phyloP scores from a whole-genome alignment of 2,329 filamentous ascomycete species.

The Fusarium sp. region DNA sequence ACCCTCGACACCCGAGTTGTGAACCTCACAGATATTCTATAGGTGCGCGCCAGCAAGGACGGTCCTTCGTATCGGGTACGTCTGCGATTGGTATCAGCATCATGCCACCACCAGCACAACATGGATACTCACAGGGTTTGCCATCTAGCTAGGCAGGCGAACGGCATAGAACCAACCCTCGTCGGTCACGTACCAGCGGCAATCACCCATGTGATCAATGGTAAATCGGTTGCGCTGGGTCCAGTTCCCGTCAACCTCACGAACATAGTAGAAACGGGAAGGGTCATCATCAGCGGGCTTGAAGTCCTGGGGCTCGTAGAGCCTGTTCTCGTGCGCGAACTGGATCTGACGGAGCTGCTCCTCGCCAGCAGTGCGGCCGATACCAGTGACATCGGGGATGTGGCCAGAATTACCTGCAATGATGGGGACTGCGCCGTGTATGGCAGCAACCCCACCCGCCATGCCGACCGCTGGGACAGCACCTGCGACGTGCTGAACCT shows the following conservation, averaged over 20 bases:
- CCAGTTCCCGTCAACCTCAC: slow-evolving; percentile 71
- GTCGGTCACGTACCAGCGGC: slow-evolving; percentile 69
- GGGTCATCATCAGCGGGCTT: slow-evolving; percentile 72
- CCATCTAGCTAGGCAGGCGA: slow-evolving; percentile 57
- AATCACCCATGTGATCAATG: slow-evolving; percentile 68
- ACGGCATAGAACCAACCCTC: slow-evolving; percentile 72
- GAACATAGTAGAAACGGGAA: slow-evolving; percentile 70
- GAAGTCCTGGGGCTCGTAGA: slow-evolving; percentile 71
- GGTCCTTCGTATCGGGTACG: slow-evolving; percentile 11
- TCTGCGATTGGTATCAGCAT: slow-evolving; percentile 21
- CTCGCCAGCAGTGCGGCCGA: slow-evolving; percentile 64
- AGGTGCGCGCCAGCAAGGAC: neutral
- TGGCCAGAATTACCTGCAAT: slow-evolving; percentile 56
- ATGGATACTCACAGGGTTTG: slow-evolving; percentile 20
- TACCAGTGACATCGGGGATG: slow-evolving; percentile 63
- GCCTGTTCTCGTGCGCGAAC: slow-evolving; percentile 61
- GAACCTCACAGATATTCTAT: slow-evolving; percentile 13
- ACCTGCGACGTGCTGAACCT: slow-evolving; percentile 42
- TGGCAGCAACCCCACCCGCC: slow-evolving; percentile 35
- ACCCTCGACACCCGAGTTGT: fast-evolving
- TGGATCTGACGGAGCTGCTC: slow-evolving; percentile 60
- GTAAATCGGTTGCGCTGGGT: slow-evolving; percentile 69
- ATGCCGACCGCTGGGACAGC: slow-evolving; percentile 43
- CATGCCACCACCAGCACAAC: neutral
- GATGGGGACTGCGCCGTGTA: slow-evolving; percentile 46